Evolutionary conservation across 2,329 filamentous ascomycete genomes (phyloP).

Genomic region (Hortaea sp.): DNA sequence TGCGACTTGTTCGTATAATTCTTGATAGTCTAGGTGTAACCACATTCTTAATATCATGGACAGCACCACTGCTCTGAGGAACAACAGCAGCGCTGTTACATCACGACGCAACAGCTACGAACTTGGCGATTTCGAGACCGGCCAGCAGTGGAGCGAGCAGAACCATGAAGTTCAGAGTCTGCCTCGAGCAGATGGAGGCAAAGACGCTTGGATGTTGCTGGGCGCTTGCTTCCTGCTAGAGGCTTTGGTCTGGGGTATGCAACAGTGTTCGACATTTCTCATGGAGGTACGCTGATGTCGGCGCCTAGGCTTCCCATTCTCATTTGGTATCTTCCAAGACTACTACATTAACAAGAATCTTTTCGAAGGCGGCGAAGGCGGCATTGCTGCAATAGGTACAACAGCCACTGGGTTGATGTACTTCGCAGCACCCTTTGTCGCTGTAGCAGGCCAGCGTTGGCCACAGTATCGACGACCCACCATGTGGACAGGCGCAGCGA

Average conservation of each 20-base stretch:
- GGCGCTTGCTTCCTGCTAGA: constrained; percentile 31
- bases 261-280: background rate
- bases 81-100: too few species aligned
- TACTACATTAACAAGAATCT: constrained; percentile 19
- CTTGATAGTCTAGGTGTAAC: too few species aligned
- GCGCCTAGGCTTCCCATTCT: constrained; percentile 18
- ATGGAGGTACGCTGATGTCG: background rate
- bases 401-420: constrained; percentile 39
- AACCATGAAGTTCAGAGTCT: constrained; percentile 10
- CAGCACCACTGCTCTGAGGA: too few species aligned
- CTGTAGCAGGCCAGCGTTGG: constrained; percentile 28
- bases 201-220: constrained; percentile 38
- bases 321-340: constrained; percentile 21
- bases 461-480: constrained; percentile 27
- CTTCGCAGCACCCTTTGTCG: constrained; percentile 34
- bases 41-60: too few species aligned
- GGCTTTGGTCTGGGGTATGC: constrained; percentile 15
- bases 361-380: constrained; percentile 12
- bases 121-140: too few species aligned
- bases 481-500: constrained; percentile 27
- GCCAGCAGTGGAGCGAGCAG: background rate
- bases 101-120: too few species aligned
- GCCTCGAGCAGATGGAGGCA: constrained; percentile 29
- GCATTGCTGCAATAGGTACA: constrained; percentile 38
- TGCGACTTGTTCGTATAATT: too few species aligned